Evolutionary conservation across 306 rosid species (phyloP), one percentile per base, ranked within the genome.

Genomic region (Luffa aegyptiaca): DNA sequence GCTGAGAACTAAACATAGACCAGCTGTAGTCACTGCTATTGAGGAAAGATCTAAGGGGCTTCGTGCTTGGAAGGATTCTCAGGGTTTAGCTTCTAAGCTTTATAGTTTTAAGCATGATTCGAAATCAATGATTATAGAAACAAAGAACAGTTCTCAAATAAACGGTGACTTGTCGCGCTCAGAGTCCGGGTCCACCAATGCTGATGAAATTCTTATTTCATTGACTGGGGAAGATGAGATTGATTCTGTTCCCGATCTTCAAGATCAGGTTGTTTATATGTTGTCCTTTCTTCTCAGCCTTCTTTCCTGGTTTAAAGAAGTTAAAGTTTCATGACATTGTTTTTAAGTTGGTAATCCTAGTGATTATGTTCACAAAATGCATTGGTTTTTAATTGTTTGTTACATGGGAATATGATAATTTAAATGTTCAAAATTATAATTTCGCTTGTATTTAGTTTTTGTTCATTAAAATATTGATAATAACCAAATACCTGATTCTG

Each of bases 11-110:
- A 96, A 93, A 86, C 97, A 93, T 81, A 89, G 99, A 63, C 93
- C 94, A 20, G 86, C 98, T 64, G 97, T 96, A 79, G 83, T 87
- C 56, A 82, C 86, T 75, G 85, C 96, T 63, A 82, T 89, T 65
- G 98, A 96, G 86, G 99, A 96, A 96, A 88, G 99, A 88, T 86
- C 92, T 1, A 96, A 92, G 88, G 96, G 97, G 80, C 96, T 89
- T 85, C 83, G 83, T 79, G 91, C 94, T 79, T 89, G 87, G 92
- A 93, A 84, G 87, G 97, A 90, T 87, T 88, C 99, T 57, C 80
- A 88, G 89, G 98, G 97, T 77, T 93, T 92, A 75, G 96, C 94
- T 77, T 90, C 99, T 55, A 96, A 96, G 87, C 91, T 95, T 13
- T 96, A 88, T 86, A 87, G 90, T 84, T 92, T 92, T 80, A 94